These are phyloP conservation scores for Russula foetens DNA, from an alignment of 768 basidiomycete genomes.

Conservation along the genomic window DNA sequence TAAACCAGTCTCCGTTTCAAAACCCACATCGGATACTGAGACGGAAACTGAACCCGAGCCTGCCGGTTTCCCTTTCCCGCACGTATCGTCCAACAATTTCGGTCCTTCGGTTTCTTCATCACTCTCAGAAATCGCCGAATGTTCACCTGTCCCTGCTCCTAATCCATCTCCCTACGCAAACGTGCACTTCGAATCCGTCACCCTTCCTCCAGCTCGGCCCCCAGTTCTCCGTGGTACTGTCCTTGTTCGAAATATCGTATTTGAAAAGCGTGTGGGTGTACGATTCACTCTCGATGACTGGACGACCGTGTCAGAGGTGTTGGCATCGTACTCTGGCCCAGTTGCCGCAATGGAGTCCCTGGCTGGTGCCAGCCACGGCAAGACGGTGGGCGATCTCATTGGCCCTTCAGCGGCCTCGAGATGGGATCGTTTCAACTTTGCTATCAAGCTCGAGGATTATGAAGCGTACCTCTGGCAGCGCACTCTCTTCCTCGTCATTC, in stretches of 20 bases:
- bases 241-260: slow-evolving; percentile 78
- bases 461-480: slow-evolving; percentile 40
- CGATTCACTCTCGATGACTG: slow-evolving; percentile 92
- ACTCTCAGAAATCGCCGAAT: slow-evolving; percentile 24
- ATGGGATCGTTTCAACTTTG: slow-evolving; percentile 40
- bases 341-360: slow-evolving; percentile 29
- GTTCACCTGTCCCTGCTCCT: slow-evolving; percentile 29
- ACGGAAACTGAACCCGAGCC: slow-evolving; percentile 30
- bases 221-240: slow-evolving; percentile 60
- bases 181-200: slow-evolving; percentile 33
- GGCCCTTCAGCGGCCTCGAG: slow-evolving; percentile 19
- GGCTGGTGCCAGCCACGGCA: slow-evolving; percentile 13
- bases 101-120: slow-evolving; percentile 22
- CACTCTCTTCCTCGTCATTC: slow-evolving; percentile 52
- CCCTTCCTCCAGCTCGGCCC: slow-evolving; percentile 30
- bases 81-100: slow-evolving; percentile 16
- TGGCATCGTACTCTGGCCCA: slow-evolving; percentile 36
- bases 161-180: slow-evolving; percentile 28
- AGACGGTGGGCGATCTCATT: slow-evolving; percentile 36
- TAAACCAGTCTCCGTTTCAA: slow-evolving; percentile 56
- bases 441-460: slow-evolving; percentile 67
- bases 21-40: slow-evolving; percentile 28
- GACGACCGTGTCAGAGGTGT: slow-evolving; percentile 86
- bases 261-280: slow-evolving; percentile 77
- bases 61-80: slow-evolving; percentile 21